Base-by-base conservation (phyloP, 495 filamentous ascomycete species). In the Penicillium ochrochloron region DNA sequence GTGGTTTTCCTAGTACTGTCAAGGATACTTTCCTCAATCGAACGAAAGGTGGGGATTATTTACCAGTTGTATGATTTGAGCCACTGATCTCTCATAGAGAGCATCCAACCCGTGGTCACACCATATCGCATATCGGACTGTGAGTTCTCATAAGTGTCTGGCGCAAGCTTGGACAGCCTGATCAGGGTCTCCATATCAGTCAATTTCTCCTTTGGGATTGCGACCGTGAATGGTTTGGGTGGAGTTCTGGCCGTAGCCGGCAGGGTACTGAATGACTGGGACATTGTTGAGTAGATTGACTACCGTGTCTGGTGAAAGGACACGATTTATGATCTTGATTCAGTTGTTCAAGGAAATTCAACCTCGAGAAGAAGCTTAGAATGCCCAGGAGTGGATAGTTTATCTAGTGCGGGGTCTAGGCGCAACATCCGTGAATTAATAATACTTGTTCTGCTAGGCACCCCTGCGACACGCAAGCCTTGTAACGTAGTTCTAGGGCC, bases 31-130 rank as follows among this genome's bases (percentile, higher is more conserved):
- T 10, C 44, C 0, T 6, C 21, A n/a, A 23, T 10, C 12, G 10
- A 17, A 17, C 15, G 19, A 11, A 48, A 10, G 11, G 10, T 48
- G 23, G 10, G 23, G 10, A 23, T 48, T 3, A 14, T 19, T 42
- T 71, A 83, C 82, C 82, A 85, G 61, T 80, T 68, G 57, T 83
- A 85, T 12, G 62, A 63, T 6, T 68, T 69, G 25, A 79, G 68
- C 87, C 86, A 90, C 56, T 76, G 69, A 35, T 83, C 75, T 61
- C 83, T 83, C n/a, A 84, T 82, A 1, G 80, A 66, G 5, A 64
- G 66, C 42, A 90, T 74, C 88, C 89, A 91, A 37, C 81, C 74
- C 3, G 75, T 78, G 0, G 82, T 81, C 50, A 89, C 70, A 10
- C 89, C 89, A 68, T 80, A 87, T 19, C 73, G 75, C 51, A 70